phyloP scores from a whole-genome alignment of 441 rosid genomes.

The Bruguiera hainesii region DNA sequence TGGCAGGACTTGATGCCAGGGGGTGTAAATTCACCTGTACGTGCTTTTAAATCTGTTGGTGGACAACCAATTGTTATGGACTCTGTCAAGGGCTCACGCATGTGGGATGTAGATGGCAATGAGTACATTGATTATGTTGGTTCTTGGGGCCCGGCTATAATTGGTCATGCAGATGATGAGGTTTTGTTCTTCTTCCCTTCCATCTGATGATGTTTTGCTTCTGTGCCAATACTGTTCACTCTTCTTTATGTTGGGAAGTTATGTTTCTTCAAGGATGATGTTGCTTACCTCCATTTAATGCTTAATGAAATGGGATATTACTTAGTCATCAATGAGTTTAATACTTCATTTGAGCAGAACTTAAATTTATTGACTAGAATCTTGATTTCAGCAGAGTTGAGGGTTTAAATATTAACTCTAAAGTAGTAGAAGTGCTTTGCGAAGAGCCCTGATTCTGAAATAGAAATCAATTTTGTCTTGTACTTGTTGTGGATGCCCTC shows the following conservation, averaged over 20 bases:
- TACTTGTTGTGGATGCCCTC: slow-evolving; percentile 1
- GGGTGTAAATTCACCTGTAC: slow-evolving; percentile 96
- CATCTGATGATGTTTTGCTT: slow-evolving; percentile 4
- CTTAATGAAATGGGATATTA: no score
- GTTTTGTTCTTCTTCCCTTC: slow-evolving; percentile 30
- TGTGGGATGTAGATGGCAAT: slow-evolving; percentile 98
- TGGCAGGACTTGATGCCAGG: slow-evolving; percentile 91
- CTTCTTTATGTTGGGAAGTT: neutral
- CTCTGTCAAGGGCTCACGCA: slow-evolving; percentile 85
- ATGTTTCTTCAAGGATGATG: neutral
- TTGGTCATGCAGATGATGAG: slow-evolving; percentile 95
- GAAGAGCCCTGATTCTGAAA: no score
- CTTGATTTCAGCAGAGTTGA: no score
- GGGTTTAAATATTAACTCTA: no score
- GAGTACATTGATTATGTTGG: slow-evolving; percentile 87
- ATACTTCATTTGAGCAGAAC: no score
- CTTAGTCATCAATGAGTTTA: no score
- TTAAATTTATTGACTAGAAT: no score
- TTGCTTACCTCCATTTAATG: no score
- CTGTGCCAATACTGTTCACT: neutral
- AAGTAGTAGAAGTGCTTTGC: no score
- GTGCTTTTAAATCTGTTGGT: slow-evolving; percentile 95
- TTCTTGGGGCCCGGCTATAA: slow-evolving; percentile 98
- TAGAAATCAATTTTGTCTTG: no score
- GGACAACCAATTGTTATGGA: slow-evolving; percentile 88